Evolutionary conservation across 306 rosid species (phyloP).

Genomic region (Luffa acutangula): DNA sequence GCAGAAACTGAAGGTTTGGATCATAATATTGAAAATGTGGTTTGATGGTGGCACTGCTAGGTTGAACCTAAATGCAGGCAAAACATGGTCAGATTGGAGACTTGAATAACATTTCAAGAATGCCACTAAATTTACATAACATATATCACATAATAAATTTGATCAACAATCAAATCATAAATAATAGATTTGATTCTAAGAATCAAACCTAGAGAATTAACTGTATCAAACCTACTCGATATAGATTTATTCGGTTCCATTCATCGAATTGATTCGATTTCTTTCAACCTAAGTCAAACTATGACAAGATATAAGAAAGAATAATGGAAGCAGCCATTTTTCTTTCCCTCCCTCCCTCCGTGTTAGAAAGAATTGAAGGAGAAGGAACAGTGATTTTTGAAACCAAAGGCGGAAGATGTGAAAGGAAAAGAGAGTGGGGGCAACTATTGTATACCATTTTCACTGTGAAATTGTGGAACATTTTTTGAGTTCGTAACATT

Average conservation of each 20-base stretch:
- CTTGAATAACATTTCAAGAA: neutral
- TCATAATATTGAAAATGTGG: no score
- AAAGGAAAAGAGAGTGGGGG: neutral
- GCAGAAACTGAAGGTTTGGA: no score
- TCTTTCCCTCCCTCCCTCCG: neutral
- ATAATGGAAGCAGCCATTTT: neutral
- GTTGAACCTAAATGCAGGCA: neutral
- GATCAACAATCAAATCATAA: neutral
- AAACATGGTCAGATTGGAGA: neutral
- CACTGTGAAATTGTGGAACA: conserved; percentile 2
- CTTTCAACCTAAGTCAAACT: neutral
- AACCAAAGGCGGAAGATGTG: neutral
- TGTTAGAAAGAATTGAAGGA: conserved; percentile 1
- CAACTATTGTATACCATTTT: conserved; percentile 13
- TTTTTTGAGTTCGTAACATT: neutral
- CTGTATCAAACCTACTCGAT: neutral
- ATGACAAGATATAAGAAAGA: neutral
- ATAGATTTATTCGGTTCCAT: neutral
- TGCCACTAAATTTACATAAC: neutral
- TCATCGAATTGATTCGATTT: neutral
- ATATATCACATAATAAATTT: neutral
- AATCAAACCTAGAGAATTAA: neutral
- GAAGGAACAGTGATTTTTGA: neutral
- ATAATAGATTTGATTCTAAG: neutral
- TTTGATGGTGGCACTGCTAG: no score